These are phyloP conservation scores for Pyricularia pennisetigena DNA, from an alignment of 2,329 filamentous ascomycete genomes.

Conservation along the genomic window DNA sequence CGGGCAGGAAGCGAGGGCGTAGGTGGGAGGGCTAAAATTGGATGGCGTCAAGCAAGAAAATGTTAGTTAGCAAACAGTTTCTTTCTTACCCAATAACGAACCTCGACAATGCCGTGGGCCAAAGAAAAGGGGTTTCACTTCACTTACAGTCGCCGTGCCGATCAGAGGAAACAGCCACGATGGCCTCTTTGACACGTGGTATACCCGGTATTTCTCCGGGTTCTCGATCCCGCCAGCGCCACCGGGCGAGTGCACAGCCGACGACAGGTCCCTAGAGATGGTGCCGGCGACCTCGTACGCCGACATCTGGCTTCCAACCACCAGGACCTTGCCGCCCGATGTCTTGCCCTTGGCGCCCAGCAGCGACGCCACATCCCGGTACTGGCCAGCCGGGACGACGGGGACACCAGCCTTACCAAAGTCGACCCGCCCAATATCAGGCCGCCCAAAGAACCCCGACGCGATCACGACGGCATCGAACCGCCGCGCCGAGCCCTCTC, in stretches of 20 bases:
- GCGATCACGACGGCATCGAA: slow-evolving; percentile 68
- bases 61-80: background rate
- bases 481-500: slow-evolving; percentile 11
- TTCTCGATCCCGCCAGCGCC: slow-evolving; percentile 25
- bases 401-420: slow-evolving; percentile 35
- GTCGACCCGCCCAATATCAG: slow-evolving; percentile 29
- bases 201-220: slow-evolving; percentile 44
- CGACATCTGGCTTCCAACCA: slow-evolving; percentile 77
- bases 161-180: slow-evolving; percentile 61
- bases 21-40: slow-evolving; percentile 29
- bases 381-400: slow-evolving; percentile 58
- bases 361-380: slow-evolving; percentile 43
- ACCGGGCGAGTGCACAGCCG: slow-evolving; percentile 42
- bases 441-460: slow-evolving; percentile 66
- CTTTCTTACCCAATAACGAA: background rate
- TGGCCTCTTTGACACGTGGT: slow-evolving; percentile 60
- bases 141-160: slow-evolving; percentile 37
- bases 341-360: slow-evolving; percentile 22
- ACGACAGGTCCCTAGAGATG: slow-evolving; percentile 62
- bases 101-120: background rate
- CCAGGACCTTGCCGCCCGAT: slow-evolving; percentile 51
- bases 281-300: slow-evolving; percentile 68
- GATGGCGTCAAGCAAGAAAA: background rate
- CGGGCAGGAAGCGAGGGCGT: slow-evolving; percentile 55
- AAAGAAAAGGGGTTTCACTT: background rate